Evolutionary conservation across 441 rosid genomes (phyloP).

Genomic region (Erodium texanum): DNA sequence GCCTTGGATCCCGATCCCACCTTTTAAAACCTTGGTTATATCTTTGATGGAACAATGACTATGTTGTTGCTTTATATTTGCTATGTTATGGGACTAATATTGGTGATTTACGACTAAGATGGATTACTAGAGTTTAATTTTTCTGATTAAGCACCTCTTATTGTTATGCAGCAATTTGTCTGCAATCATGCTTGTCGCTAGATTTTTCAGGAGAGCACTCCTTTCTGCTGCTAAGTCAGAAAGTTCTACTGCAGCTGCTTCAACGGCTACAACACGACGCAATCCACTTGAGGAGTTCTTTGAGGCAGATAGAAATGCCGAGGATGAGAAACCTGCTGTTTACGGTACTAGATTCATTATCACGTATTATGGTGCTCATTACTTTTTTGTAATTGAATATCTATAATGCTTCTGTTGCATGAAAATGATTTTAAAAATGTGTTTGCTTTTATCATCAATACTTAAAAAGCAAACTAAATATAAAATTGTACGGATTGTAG

Average conservation of each 20-base stretch:
- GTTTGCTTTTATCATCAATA: not conserved
- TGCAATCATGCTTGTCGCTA: slow-evolving; percentile 48
- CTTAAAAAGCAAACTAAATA: not conserved
- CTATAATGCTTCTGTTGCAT: not conserved
- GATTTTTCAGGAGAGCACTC: slow-evolving; percentile 53
- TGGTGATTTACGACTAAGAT: not conserved
- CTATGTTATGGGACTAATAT: not conserved
- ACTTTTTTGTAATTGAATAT: slow-evolving; percentile 4
- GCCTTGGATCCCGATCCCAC: too few species aligned
- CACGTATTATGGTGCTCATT: not conserved
- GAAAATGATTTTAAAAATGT: not conserved
- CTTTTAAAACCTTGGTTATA: too few species aligned
- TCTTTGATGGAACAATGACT: not conserved
- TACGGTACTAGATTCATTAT: slow-evolving; percentile 42
- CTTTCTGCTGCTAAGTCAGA: slow-evolving; percentile 53
- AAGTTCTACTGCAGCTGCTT: slow-evolving; percentile 41
- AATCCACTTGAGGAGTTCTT: slow-evolving; percentile 84
- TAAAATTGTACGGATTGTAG: too few species aligned
- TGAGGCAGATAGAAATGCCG: slow-evolving; percentile 57
- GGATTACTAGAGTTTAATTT: not conserved
- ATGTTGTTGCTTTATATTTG: not conserved
- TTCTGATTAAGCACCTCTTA: not conserved
- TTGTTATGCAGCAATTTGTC: slow-evolving; percentile 15
- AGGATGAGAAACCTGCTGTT: slow-evolving; percentile 57
- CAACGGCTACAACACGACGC: slow-evolving; percentile 28